These are phyloP conservation scores for Lactarius sanguifluus DNA, from an alignment of 768 basidiomycete species.

Conservation along the genomic window DNA sequence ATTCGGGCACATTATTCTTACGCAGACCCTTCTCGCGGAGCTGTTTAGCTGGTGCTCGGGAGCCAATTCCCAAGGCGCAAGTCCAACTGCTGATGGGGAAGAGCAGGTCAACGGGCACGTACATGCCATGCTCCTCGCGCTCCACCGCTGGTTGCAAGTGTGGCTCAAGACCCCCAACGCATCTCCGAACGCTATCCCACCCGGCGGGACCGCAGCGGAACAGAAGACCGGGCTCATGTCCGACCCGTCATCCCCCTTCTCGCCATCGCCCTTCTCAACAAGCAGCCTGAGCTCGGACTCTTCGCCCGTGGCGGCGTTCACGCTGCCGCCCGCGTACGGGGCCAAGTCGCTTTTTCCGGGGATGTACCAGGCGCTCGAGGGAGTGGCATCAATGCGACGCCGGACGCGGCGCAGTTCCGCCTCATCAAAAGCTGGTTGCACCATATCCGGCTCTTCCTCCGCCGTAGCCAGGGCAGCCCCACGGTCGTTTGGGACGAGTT, in stretches of 20 bases:
- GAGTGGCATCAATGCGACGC: conserved; percentile 35
- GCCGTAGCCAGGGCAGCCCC: conserved; percentile 43
- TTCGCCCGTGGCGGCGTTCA: background rate
- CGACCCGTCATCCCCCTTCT: conserved; percentile 32
- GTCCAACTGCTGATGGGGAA: conserved; percentile 14
- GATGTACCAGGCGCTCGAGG: conserved; percentile 27
- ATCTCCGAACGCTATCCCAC: conserved; percentile 25
- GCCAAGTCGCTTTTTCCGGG: background rate
- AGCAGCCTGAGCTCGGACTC: conserved; percentile 5
- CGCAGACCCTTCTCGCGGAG: conserved; percentile 38
- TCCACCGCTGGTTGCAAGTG: conserved; percentile 61
- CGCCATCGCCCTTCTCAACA: conserved; percentile 19
- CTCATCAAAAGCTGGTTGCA: conserved; percentile 53
- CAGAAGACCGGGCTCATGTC: conserved; percentile 30
- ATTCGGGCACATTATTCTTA: conserved; percentile 38
- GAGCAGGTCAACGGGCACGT: conserved; percentile 34
- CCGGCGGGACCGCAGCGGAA: background rate
- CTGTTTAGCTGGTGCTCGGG: conserved; percentile 31
- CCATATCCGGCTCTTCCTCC: conserved; percentile 49
- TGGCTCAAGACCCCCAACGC: conserved; percentile 44
- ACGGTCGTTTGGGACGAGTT: conserved; percentile 56
- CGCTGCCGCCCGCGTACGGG: conserved; percentile 13
- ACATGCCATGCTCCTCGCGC: conserved; percentile 47
- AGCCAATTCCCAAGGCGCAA: conserved; percentile 3
- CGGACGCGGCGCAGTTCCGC: conserved; percentile 40